Percentiles rank a stretch among this genome's conserved stretches.
Conservation (phyloP, 2,329 filamentous ascomycete species). For the Sarocladium strictum region DNA sequence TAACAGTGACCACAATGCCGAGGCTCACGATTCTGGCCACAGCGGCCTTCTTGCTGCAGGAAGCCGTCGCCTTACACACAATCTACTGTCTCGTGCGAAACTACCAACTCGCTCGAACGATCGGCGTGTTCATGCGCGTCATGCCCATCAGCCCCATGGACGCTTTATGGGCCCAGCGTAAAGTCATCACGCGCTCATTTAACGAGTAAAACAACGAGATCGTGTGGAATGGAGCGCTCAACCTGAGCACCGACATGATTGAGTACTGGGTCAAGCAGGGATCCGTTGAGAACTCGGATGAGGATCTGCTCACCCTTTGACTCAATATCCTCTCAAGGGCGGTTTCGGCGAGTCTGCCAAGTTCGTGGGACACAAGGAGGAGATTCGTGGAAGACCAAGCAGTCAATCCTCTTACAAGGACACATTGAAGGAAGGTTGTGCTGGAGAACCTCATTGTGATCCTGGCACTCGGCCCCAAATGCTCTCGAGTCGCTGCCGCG, state of each 20-base stretch:
- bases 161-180: slow-evolving; percentile 19
- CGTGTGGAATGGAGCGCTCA: slow-evolving; percentile 7
- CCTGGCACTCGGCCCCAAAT: slow-evolving; percentile 17
- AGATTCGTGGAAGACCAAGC: not conserved
- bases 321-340: slow-evolving; percentile 8
- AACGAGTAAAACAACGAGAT: slow-evolving; percentile 13
- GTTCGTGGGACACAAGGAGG: slow-evolving; percentile 18
- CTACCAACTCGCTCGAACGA: slow-evolving; percentile 16
- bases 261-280: not conserved
- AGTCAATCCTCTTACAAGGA: not conserved
- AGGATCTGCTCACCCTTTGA: slow-evolving; percentile 21
- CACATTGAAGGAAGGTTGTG: slow-evolving; percentile 11
- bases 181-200: slow-evolving; percentile 9
- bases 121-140: slow-evolving; percentile 24
- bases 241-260: not conserved
- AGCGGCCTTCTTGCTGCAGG: not conserved
- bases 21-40: not conserved
- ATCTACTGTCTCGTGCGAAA: not conserved
- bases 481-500: not conserved
- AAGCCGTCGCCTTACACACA: not conserved
- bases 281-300: not conserved
- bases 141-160: slow-evolving; percentile 25
- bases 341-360: slow-evolving; percentile 9
- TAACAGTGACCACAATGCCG: too few species aligned
- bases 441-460: slow-evolving; percentile 23